Evolutionary conservation across 2,329 filamentous ascomycete species (phyloP).

Genomic region (Fusarium brachygibbosum): DNA sequence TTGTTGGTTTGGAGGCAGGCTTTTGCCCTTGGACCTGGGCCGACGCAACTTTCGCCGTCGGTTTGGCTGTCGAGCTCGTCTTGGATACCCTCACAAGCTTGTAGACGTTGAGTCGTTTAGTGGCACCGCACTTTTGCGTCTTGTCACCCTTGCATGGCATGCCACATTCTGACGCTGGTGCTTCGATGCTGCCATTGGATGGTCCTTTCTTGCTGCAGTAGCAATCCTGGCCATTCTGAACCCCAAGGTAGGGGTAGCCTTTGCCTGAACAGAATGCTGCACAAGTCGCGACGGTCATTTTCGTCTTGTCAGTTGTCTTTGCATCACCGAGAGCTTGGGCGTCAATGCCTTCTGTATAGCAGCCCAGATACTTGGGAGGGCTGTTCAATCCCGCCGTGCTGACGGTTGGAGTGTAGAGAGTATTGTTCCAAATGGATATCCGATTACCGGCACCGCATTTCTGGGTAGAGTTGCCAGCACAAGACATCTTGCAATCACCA

Average conservation of each 20-base stretch:
- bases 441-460: conserved; percentile 40
- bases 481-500: conserved; percentile 41
- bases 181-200: conserved; percentile 32
- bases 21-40: conserved; percentile 8
- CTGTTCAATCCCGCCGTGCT: not conserved
- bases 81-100: conserved; percentile 17
- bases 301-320: conserved; percentile 22
- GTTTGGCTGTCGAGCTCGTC: conserved; percentile 8
- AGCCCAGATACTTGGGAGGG: conserved; percentile 24
- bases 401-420: conserved; percentile 13
- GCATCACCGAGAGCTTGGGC: conserved; percentile 20
- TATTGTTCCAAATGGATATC: conserved; percentile 45
- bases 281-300: conserved; percentile 38
- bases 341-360: conserved; percentile 38
- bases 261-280: conserved; percentile 36
- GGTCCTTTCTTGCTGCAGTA: conserved; percentile 39
- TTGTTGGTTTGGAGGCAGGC: not conserved
- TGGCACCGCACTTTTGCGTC: conserved; percentile 31
- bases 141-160: conserved; percentile 36
- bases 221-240: conserved; percentile 38
- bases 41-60: not conserved
- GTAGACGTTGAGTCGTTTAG: conserved; percentile 36
- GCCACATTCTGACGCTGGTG: conserved; percentile 22
- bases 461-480: conserved; percentile 34
- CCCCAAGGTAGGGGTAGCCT: conserved; percentile 30